These are phyloP conservation scores for Hibiscus syriacus DNA, from an alignment of 345 rosid genomes.

Conservation along the genomic window DNA sequence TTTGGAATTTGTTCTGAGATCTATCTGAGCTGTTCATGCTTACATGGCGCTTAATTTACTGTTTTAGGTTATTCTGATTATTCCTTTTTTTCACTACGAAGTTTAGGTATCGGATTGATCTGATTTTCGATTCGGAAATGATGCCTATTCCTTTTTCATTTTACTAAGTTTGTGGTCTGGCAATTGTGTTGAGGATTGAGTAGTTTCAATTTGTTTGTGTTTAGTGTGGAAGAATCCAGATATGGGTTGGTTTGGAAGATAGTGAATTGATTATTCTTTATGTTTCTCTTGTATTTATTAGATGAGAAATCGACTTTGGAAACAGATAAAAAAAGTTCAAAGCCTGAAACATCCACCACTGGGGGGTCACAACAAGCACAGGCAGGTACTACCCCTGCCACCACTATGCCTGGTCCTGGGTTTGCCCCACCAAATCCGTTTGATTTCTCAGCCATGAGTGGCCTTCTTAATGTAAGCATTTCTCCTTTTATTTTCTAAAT, in stretches of 20 bases:
- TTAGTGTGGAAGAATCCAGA: neutral
- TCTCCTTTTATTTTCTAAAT: neutral
- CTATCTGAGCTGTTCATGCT: neutral
- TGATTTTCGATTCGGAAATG: neutral
- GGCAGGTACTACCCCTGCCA: constrained; percentile 26
- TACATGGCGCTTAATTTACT: neutral
- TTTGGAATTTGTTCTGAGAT: constrained; percentile 9
- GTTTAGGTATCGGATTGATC: neutral
- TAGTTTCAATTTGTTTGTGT: neutral
- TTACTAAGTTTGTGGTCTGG: neutral
- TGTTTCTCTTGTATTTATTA: constrained; percentile 8
- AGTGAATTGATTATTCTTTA: neutral
- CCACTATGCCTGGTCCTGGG: constrained; percentile 26
- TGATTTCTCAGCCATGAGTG: constrained; percentile 83
- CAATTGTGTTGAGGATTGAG: neutral
- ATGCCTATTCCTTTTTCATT: neutral
- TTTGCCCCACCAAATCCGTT: constrained; percentile 52
- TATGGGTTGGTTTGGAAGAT: neutral
- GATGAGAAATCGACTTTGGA: constrained; percentile 43
- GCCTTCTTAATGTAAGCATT: constrained; percentile 65
- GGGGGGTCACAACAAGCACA: constrained; percentile 38
- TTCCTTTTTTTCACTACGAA: neutral
- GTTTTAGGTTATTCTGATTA: neutral
- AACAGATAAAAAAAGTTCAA: constrained; percentile 28
- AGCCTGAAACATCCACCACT: constrained; percentile 50